Evolutionary conservation across 805 yeast species (phyloP), one percentile per base, ranked within the genome.

Genomic region (Scheffersomyces coipomensis): DNA sequence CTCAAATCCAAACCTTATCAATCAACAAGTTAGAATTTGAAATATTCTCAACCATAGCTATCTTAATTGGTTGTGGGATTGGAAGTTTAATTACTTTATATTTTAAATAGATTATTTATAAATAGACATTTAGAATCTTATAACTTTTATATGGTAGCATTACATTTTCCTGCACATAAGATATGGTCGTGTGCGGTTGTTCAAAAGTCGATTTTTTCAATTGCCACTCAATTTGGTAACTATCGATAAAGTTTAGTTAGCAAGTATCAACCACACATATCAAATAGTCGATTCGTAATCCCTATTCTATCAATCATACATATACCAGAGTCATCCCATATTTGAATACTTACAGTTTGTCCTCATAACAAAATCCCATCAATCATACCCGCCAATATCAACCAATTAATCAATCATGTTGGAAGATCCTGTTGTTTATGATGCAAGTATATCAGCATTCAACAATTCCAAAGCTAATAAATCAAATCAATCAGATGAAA

Each of bases 381-480:
- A n/a, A n/a, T n/a, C n/a, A n/a, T n/a, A n/a, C n/a, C n/a, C n/a
- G n/a, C n/a, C n/a, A n/a, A n/a, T n/a, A n/a, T n/a, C n/a, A n/a
- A n/a, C n/a, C n/a, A n/a, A n/a, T n/a, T n/a, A n/a, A 35, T 22
- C 34, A 22, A 25, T 11, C 16, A 39, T 27, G 25, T 62, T 66
- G 70, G 72, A 66, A 48, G 68, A 64, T 44, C 58, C 64, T 26
- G 67, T 69, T 34, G 58, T 64, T 29, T 46, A 54, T 40, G 58
- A 55, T n/a, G 11, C 46, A 4, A 27, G 30, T 12, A 5, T 27
- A 17, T 26, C 42, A 7, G 21, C 39, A 15, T 32, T 36, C 34
- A 49, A 42, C 43, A 40, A 33, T 15, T 39, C 42, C 21, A 38
- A 38, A 26, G 11, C 31, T 19, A 37, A 34, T 24, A 37, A 40